Evolutionary conservation across 345 rosid genomes (phyloP), one percentile per base, ranked within the genome.

Genomic region (Pseudoturritis turrita): DNA sequence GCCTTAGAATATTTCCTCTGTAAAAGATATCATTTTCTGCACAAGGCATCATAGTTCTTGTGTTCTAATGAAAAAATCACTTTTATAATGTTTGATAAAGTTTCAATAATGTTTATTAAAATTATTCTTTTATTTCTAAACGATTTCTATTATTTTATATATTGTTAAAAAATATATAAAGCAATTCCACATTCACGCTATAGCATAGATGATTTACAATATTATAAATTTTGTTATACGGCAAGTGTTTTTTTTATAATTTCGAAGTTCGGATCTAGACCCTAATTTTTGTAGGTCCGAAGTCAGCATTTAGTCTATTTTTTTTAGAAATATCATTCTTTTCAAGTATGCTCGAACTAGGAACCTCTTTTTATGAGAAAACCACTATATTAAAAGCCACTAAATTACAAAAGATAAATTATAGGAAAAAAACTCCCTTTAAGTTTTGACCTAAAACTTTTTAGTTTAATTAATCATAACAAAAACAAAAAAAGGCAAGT

Each of bases 1-100:
- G 37, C 22, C 66, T 74, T 59, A 59, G 73, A 74, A 74, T 43
- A n/a, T 13, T 28, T 49, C 35, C 40, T 45, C 22, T 36, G 14
- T 37, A 56, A 40, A 5, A 11, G 15, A 23, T 52, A 47, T 62
- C 40, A 9, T 62, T 50, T 12, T 60, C 35, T 18, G 40, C 61
- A 10, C 12, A 21, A 40, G 13, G 5, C 50, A 49, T 49, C 67
- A 49, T 25, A 26, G 29, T 59, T 59, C n/a, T 60, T 59, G 23
- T 37, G 33, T 53, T 36, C n/a, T 63, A 13, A 28, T 45, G 5
- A 6, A 59, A 14, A 40, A n/a, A 11, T 21, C 26, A 11, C 15
- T 4, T 19, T 58, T 58, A 25, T 31, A 31, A 31, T 59, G 9
- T n/a, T 57, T 35, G 4, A 47, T 8, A 28, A 49, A 59, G 29